Conservation (phyloP, 805 yeast species). For the Hanseniaspora jakobsenii region DNA sequence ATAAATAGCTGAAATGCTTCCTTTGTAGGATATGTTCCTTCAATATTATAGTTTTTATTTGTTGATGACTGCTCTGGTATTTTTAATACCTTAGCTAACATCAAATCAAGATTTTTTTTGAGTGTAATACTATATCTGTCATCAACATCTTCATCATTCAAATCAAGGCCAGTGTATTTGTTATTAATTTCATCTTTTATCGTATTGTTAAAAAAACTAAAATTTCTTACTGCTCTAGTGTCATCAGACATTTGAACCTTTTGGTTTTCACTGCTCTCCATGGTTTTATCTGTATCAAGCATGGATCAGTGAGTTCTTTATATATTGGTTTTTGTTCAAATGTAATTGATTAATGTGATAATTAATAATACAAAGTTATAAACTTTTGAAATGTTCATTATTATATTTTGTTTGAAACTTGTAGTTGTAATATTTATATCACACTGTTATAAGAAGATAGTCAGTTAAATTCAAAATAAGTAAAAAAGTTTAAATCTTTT, state of each 20-base stretch:
- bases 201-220: background rate
- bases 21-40: background rate
- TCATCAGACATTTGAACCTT: too few relatives aligned
- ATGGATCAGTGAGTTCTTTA: background rate
- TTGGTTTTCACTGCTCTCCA: too few relatives aligned
- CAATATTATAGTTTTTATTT: background rate
- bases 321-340: background rate
- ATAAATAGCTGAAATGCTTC: slow-evolving; percentile 1
- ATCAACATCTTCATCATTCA: background rate
- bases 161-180: background rate
- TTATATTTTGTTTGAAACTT: too few relatives aligned
- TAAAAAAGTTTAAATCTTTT: too few relatives aligned
- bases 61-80: background rate
- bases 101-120: background rate
- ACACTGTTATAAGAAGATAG: too few relatives aligned
- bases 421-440: too few relatives aligned
- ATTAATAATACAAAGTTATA: too few relatives aligned
- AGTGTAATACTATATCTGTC: background rate
- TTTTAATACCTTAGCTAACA: background rate
- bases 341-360: too few relatives aligned
- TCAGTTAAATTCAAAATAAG: too few relatives aligned
- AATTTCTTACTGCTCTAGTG: background rate
- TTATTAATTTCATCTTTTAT: slow-evolving; percentile 1
- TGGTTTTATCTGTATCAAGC: too few relatives aligned
- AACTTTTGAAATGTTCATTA: too few relatives aligned